Base-by-base conservation (phyloP, 805 yeast species). In the Metschnikowia bowlesiae region DNA sequence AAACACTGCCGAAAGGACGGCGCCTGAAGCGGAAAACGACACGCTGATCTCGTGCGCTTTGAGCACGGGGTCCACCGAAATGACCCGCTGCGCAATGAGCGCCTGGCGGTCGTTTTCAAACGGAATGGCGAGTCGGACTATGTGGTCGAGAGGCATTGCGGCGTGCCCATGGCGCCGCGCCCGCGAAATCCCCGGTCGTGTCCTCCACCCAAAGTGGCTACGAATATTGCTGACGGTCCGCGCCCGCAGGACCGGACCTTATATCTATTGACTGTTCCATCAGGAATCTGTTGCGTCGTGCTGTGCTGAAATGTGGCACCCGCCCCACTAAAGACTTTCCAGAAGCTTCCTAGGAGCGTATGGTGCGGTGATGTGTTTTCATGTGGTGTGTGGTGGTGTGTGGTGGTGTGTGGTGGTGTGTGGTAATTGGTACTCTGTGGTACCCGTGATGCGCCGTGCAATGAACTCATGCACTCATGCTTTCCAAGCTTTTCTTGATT, bases 1-100 rank as follows among this genome's bases (percentile, higher is more conserved):
- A 56, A 88, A 87, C 1, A 59, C 54, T 30, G 83, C 78, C 2
- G 63, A 51, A 38, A 89, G 69, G 0, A 53, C 53, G 16, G 56
- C 60, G 1, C 64, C 77, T 3, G 69, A 62, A 0, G 68, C 62
- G 6, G 61, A 41, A 53, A 82, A 82, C 1, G 56, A 57, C 4
- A 83, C 83, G 14, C 66, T 63, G 44, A 89, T 72, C 63, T 88
- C 94, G 47, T 78, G 73, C 1, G 84, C 84, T 61, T 81, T 84
- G 53, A 90, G 71, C n/a, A 86, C 83, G 1, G 96, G 96, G 62
- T 89, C 97, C 0, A 92, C 96, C 4, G 69, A 58, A 22, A 89
- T 71, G 2, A 89, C 73, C n/a, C 71, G 68, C 38, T 67, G 59
- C 1, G 94, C 92, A 2, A 87, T 83, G 3, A 49, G 45, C 0